phyloP scores from a whole-genome alignment of 768 basidiomycete species.

The Trametes cinnabarina region DNA sequence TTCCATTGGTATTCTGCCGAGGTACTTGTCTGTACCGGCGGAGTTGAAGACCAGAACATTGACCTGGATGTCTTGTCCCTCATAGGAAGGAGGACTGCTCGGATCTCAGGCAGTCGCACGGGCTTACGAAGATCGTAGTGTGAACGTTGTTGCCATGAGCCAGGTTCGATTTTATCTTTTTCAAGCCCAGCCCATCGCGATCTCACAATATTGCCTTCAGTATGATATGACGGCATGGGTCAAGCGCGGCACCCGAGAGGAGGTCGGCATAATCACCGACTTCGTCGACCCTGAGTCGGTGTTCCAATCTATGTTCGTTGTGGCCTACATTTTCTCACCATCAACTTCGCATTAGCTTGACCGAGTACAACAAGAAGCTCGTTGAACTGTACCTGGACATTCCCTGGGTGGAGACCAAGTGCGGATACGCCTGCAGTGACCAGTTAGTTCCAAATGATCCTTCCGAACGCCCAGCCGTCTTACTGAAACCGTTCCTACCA shows the following conservation, averaged over 20 bases:
- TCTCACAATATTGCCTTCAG: slow-evolving; percentile 35
- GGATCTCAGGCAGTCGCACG: slow-evolving; percentile 89
- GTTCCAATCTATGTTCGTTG: slow-evolving; percentile 3
- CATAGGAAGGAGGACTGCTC: slow-evolving; percentile 79
- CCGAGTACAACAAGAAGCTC: slow-evolving; percentile 74
- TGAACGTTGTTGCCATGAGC: slow-evolving; percentile 79
- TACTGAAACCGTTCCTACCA: slow-evolving; percentile 24
- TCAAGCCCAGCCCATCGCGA: slow-evolving; percentile 12
- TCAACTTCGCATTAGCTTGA: slow-evolving; percentile 52
- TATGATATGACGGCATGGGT: slow-evolving; percentile 97
- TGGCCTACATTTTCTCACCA: slow-evolving; percentile 3
- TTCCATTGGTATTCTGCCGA: slow-evolving; percentile 88
- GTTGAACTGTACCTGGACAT: slow-evolving; percentile 80
- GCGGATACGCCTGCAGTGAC: slow-evolving; percentile 93
- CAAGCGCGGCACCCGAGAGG: slow-evolving; percentile 58
- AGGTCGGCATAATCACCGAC: slow-evolving; percentile 82
- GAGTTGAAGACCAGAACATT: neutral
- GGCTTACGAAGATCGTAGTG: slow-evolving; percentile 60
- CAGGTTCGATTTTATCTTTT: slow-evolving; percentile 47
- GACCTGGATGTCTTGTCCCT: neutral
- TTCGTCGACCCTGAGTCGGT: slow-evolving; percentile 53
- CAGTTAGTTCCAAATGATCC: slow-evolving; percentile 52
- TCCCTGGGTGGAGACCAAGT: slow-evolving; percentile 84
- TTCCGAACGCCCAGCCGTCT: slow-evolving; percentile 19
- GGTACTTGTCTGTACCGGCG: slow-evolving; percentile 36